Evolutionary conservation across 164 flowering plant species (phyloP).

Genomic region (Vitis riparia): DNA sequence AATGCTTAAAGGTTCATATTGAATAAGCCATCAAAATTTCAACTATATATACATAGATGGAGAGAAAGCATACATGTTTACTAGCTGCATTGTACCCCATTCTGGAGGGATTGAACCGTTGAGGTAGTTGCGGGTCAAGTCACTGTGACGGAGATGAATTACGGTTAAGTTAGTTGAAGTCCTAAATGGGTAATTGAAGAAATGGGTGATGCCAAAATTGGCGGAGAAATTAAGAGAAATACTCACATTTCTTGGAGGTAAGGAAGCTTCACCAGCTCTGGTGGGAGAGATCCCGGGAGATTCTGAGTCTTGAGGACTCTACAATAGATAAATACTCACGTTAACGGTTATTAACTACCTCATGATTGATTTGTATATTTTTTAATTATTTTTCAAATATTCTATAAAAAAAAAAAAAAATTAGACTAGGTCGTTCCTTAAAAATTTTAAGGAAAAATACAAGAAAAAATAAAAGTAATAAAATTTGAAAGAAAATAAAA

Average conservation of each 20-base stretch:
- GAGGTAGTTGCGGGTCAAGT: slow-evolving; percentile 57
- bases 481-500: no score
- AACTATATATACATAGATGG: not conserved
- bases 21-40: no score
- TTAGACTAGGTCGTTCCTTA: no score
- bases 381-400: no score
- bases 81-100: slow-evolving; percentile 23
- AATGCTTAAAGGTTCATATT: no score
- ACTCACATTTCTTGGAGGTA: slow-evolving; percentile 41
- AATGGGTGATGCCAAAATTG: no score
- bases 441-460: no score
- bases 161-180: not conserved
- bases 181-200: no score
- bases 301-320: slow-evolving; percentile 37
- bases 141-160: slow-evolving; percentile 25
- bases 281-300: slow-evolving; percentile 40
- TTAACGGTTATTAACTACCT: no score
- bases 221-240: no score
- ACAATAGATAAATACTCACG: not conserved
- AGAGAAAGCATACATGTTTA: slow-evolving; percentile 24
- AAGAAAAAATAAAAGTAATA: no score
- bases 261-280: slow-evolving; percentile 33
- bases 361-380: no score
- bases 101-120: slow-evolving; percentile 58
- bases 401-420: not conserved